Base-by-base conservation (phyloP, 441 rosid species). In the Gossypium gossypioides region DNA sequence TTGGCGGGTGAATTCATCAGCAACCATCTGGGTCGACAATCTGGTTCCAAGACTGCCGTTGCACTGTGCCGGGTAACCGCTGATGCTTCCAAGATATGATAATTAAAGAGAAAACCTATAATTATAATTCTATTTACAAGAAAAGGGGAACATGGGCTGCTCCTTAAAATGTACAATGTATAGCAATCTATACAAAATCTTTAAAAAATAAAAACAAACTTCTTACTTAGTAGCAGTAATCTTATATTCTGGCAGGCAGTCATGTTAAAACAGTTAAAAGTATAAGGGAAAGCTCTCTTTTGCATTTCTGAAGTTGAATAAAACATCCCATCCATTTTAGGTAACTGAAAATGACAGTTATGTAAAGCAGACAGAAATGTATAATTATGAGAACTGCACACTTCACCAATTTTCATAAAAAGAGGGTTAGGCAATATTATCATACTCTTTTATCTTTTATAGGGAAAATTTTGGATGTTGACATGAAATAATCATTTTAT, bases 61-160 rank as follows among this genome's bases (percentile, higher is more conserved):
- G 96, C 96, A 15, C 81, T 90, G 58, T 79, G 83, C 83, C 88
- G 80, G 13, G 82, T 77, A 42, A 80, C 84, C 4, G 81, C 87
- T 4, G 98, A 91, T 83, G 91, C 89, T 72, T 91, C 93, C 50
- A 93, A 90, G 82, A 91, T 93, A 90, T 81, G 89, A 89, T 5
- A 13, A 58, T 22, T 56, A 56, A 56, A 56, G 4, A 71, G 86
- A 37, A 56, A 27, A 34, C 19, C 67, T 12, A 27, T 13, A 42
- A 34, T 51, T 13, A 21, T 25, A 34, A 34, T 24, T 3, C 2
- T 54, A 10, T 25, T n/a, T 8, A 15, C 52, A 77, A 18, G 27
- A 66, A 73, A 66, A 0, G 61, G 24, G 15, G 66, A 15, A 16
- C 24, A 24, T 61, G 22, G 58, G 7, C 2, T 66, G 50, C 6